These are phyloP conservation scores for Dipodascus albidus DNA, from an alignment of 805 yeast genomes.

Conservation along the genomic window DNA sequence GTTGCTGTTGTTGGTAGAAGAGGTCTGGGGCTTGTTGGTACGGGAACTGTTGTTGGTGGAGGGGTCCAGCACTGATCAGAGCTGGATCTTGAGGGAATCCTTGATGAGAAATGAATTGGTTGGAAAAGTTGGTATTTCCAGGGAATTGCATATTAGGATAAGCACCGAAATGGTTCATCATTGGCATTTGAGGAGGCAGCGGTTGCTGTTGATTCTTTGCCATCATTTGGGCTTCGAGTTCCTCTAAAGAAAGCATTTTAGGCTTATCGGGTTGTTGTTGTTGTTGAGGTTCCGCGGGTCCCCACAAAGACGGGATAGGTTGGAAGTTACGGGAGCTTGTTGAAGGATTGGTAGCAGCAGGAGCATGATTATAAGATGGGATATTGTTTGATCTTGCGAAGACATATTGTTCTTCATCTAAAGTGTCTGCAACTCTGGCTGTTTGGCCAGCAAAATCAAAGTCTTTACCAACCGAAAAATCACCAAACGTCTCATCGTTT, in stretches of 20 bases:
- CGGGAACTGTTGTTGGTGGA: too few relatives aligned
- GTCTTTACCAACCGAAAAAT: conserved; percentile 43
- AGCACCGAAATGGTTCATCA: neutral
- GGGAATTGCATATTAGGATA: conserved; percentile 6
- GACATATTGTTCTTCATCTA: conserved; percentile 19
- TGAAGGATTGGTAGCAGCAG: conserved; percentile 6
- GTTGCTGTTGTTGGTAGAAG: conserved; percentile 14
- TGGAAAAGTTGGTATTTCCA: neutral
- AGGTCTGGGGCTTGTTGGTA: conserved; percentile 2
- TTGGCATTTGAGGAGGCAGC: neutral
- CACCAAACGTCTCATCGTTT: conserved; percentile 73
- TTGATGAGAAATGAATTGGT: neutral
- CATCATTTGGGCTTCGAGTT: conserved; percentile 69
- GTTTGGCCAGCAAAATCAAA: conserved; percentile 47
- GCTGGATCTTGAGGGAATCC: conserved; percentile 4
- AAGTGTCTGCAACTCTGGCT: conserved; percentile 20
- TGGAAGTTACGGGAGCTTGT: conserved; percentile 29
- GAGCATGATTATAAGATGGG: conserved; percentile 16
- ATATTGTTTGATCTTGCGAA: conserved; percentile 25
- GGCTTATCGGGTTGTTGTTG: conserved; percentile 7
- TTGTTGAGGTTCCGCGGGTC: conserved; percentile 25
- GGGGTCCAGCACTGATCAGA: conserved; percentile 7
- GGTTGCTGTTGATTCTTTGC: conserved; percentile 26
- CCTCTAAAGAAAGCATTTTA: conserved; percentile 62
- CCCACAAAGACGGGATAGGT: conserved; percentile 70